Conservation (phyloP, 2,329 filamentous ascomycete species). For the Exophiala oligosperma region DNA sequence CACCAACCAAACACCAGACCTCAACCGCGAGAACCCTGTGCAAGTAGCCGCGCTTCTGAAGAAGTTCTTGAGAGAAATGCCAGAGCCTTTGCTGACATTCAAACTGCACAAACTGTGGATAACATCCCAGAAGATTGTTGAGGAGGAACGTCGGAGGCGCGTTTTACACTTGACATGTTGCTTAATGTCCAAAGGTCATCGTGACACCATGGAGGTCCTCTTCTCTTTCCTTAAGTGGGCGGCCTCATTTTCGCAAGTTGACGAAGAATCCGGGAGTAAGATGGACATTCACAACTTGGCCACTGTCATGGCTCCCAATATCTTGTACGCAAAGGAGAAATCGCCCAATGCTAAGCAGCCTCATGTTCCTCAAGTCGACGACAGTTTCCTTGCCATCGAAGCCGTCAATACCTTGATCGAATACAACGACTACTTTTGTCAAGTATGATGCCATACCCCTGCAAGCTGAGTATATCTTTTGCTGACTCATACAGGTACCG, state of each 20-base stretch:
- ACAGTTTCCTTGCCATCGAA: slow-evolving; percentile 90
- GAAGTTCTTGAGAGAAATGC: slow-evolving; percentile 90
- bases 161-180: slow-evolving; percentile 90
- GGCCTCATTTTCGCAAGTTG: slow-evolving; percentile 93
- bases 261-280: slow-evolving; percentile 95
- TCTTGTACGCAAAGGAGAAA: slow-evolving; percentile 68
- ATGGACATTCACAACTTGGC: slow-evolving; percentile 98
- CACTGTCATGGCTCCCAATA: slow-evolving; percentile 95
- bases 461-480: neutral
- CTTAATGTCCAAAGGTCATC: slow-evolving; percentile 84
- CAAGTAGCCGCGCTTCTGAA: slow-evolving; percentile 93
- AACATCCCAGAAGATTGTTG: slow-evolving; percentile 80
- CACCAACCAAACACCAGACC: slow-evolving; percentile 78
- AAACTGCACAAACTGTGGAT: slow-evolving; percentile 93
- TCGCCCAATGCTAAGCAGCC: slow-evolving; percentile 47
- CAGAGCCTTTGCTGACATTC: slow-evolving; percentile 90
- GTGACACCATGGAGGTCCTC: slow-evolving; percentile 90
- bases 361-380: slow-evolving; percentile 72
- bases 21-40: slow-evolving; percentile 85
- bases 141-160: slow-evolving; percentile 77
- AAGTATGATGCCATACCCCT: slow-evolving; percentile 57
- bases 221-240: slow-evolving; percentile 98
- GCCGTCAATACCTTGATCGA: slow-evolving; percentile 89
- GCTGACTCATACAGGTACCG: slow-evolving; percentile 66
- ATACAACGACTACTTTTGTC: slow-evolving; percentile 93